phyloP scores from a whole-genome alignment of 169 alveolate genomes.

The Cryptosporidium sp. region DNA sequence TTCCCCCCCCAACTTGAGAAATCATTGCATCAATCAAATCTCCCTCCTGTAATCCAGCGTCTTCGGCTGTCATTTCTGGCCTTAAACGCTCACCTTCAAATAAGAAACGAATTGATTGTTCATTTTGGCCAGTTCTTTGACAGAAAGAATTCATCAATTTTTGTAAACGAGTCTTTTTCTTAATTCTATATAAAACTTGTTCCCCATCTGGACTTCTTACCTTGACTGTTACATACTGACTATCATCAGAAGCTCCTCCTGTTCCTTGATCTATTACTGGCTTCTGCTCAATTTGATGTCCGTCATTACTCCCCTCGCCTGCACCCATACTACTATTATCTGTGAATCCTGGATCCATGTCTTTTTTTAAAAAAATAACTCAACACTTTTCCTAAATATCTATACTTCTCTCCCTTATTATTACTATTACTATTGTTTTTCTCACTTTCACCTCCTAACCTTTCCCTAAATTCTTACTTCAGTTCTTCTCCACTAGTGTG shows the following conservation, averaged over 20 bases:
- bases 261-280: slow-evolving; percentile 72
- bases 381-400: background rate
- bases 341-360: slow-evolving; percentile 31
- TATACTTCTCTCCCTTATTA: background rate
- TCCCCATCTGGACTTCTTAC: slow-evolving; percentile 92
- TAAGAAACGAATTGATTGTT: slow-evolving; percentile 93
- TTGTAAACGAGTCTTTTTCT: slow-evolving; percentile 93
- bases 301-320: slow-evolving; percentile 3
- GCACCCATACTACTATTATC: background rate
- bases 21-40: slow-evolving; percentile 99
- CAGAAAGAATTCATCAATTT: slow-evolving; percentile 98
- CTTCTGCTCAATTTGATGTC: slow-evolving; percentile 45
- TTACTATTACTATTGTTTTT: background rate
- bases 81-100: slow-evolving; percentile 97
- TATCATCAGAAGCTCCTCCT: slow-evolving; percentile 61
- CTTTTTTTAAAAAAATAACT: background rate
- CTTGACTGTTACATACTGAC: slow-evolving; percentile 76
- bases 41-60: slow-evolving; percentile 94
- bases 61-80: slow-evolving; percentile 95
- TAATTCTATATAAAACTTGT: slow-evolving; percentile 95
- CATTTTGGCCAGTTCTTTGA: slow-evolving; percentile 93
- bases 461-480: too few relatives aligned
- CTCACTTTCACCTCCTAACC: too few relatives aligned
- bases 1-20: slow-evolving; percentile 95
- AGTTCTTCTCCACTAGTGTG: too few relatives aligned